Base-by-base conservation (phyloP, 192 early-diverging fungal species). In the Diversispora epigaea region DNA sequence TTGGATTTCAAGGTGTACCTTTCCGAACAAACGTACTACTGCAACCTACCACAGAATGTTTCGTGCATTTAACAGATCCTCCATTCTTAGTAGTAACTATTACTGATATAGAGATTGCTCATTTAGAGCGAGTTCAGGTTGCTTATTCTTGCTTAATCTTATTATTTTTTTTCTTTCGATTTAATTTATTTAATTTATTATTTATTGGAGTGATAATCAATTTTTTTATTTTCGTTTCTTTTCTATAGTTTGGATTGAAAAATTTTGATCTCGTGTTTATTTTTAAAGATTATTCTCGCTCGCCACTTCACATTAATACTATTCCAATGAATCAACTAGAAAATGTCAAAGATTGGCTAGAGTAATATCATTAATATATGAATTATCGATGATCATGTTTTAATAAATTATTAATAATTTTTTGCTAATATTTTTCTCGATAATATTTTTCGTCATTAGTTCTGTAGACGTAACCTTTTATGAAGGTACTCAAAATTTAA, bases 241-340 rank as follows among this genome's bases (percentile, higher is more conserved):
- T 32, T 32, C 25, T 0, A 32, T 32, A 87, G 86, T 99, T 97
- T 82, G 95, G 94, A 11, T 85, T 99, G 45, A 96, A 97, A 86
- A 98, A 96, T 82, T 99, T 99, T 86, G 97, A 99, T 88, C 85
- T 98, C 85, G 97, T 99, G 6, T 94, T 98, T 85, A 89, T 98
- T 9, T 96, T 94, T 86, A 96, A 96, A 80, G 97, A 99, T 81
- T 97, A 91, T 78, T 85, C 86, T 57, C 85, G 93, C 58, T 76
- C 93, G 0, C 92, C 93, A 0, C 89, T 95, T n/a, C 96, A 99
- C 71, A 93, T 99, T 80, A 99, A 97, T 79, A 95, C 94, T 0
- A 95, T 99, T 68, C 94, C 94, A 10, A 92, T 93, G 83, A 89
- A 87, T 61, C 90, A 96, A 76, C 82, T 99, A 44, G 96, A 98